Evolutionary conservation across 257 asterid species (phyloP).

Genomic region (Schizonepeta tenuifolia): DNA sequence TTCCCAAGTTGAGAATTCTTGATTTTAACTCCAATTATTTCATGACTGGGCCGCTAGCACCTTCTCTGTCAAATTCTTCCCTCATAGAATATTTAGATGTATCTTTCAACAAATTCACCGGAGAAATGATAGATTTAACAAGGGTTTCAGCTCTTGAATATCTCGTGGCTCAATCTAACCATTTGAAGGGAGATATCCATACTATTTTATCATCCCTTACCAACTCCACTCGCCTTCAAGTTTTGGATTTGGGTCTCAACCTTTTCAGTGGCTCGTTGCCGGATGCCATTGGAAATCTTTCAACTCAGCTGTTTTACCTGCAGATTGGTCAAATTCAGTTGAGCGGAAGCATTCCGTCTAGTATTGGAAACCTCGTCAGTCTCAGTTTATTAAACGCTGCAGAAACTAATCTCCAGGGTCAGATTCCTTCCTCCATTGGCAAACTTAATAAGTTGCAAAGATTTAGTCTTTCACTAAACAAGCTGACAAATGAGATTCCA

Average conservation of each 20-base stretch:
- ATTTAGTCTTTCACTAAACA: background rate
- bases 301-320: constrained; percentile 15
- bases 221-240: constrained; percentile 35
- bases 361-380: constrained; percentile 35
- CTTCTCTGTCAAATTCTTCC: too few species aligned
- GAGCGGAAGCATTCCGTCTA: constrained; percentile 44
- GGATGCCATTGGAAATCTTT: constrained; percentile 36
- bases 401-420: background rate
- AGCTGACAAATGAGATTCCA: constrained; percentile 14
- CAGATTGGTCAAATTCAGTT: constrained; percentile 27
- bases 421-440: background rate
- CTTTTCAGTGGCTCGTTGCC: constrained; percentile 46
- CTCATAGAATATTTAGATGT: too few species aligned
- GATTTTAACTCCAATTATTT: too few species aligned
- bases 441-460: background rate
- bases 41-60: too few species aligned
- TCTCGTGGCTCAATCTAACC: background rate
- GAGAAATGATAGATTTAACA: too few species aligned
- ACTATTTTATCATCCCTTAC: constrained; percentile 36
- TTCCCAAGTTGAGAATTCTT: too few species aligned
- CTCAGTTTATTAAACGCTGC: background rate
- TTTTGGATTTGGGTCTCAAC: constrained; percentile 21
- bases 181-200: background rate
- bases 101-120: too few species aligned
- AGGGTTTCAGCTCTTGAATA: too few species aligned